Evolutionary conservation across 1,139 yeast species (phyloP).

Genomic region (Trichomonascaceae sp.): DNA sequence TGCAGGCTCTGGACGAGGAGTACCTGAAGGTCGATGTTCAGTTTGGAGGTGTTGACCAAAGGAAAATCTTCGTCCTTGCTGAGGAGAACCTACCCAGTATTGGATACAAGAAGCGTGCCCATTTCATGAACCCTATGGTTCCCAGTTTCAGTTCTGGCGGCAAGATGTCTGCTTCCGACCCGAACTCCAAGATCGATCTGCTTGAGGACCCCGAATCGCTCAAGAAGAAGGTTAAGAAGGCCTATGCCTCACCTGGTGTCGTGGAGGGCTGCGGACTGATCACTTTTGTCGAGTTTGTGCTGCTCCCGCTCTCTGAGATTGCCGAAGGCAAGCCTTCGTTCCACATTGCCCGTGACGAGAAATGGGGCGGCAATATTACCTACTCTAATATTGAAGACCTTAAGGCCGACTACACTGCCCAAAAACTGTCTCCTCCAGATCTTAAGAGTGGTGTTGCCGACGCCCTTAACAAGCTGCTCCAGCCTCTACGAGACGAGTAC

Average conservation of each 20-base stretch:
- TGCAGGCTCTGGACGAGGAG: conserved; percentile 98
- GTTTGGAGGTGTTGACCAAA: conserved; percentile 98
- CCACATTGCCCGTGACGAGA: conserved; percentile 80
- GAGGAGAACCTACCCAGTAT: conserved; percentile 80
- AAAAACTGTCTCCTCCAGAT: conserved; percentile 81
- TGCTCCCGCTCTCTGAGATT: conserved; percentile 77
- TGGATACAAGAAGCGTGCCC: conserved; percentile 96
- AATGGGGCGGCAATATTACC: conserved; percentile 86
- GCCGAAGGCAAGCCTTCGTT: conserved; percentile 44
- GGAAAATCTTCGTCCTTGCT: conserved; percentile 93
- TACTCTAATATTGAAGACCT: conserved; percentile 58
- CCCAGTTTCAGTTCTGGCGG: conserved; percentile 95
- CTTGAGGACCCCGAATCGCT: conserved; percentile 80
- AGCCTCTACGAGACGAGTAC: conserved; percentile 70
- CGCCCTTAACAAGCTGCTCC: conserved; percentile 64
- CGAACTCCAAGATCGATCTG: conserved; percentile 90
- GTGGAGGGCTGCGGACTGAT: conserved; percentile 83
- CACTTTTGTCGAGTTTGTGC: conserved; percentile 71
- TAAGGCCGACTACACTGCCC: conserved; percentile 56
- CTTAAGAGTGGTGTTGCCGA: conserved; percentile 85
- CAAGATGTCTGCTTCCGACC: conserved; percentile 98
- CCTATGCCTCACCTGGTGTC: conserved; percentile 93
- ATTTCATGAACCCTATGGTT: conserved; percentile 97
- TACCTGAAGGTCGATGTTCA: conserved; percentile 83
- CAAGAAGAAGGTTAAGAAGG: conserved; percentile 80